Evolutionary conservation across 139 green algal species (phyloP).

Genomic region (Axilococcus clingmanii): DNA sequence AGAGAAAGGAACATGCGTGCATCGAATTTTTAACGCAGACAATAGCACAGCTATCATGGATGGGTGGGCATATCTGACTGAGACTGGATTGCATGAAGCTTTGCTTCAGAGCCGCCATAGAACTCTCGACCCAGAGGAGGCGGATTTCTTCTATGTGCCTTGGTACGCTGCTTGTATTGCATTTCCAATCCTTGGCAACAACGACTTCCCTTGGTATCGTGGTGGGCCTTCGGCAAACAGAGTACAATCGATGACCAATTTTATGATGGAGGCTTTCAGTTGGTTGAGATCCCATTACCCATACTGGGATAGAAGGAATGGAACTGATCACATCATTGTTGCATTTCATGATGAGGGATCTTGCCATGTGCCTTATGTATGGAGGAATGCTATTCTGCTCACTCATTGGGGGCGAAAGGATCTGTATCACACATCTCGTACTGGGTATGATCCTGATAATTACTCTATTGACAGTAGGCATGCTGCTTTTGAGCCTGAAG

Average conservation of each 20-base stretch:
- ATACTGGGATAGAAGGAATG: slow-evolving; percentile 45
- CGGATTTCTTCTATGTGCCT: slow-evolving; percentile 52
- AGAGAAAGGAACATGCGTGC: slow-evolving; percentile 2
- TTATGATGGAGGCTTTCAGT: slow-evolving; percentile 17
- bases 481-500: slow-evolving; percentile 14
- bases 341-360: slow-evolving; percentile 36
- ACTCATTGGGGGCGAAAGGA: slow-evolving; percentile 36
- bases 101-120: slow-evolving; percentile 38
- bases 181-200: slow-evolving; percentile 29
- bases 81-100: slow-evolving; percentile 47
- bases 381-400: slow-evolving; percentile 30
- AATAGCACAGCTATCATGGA: slow-evolving; percentile 13
- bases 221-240: background rate
- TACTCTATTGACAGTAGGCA: slow-evolving; percentile 10
- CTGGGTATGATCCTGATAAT: slow-evolving; percentile 8
- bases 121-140: slow-evolving; percentile 43
- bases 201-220: slow-evolving; percentile 24
- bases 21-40: background rate
- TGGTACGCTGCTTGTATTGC: slow-evolving; percentile 36
- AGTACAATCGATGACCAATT: slow-evolving; percentile 3
- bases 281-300: slow-evolving; percentile 30
- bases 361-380: slow-evolving; percentile 34
- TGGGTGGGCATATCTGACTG: slow-evolving; percentile 17
- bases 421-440: slow-evolving; percentile 1
- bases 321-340: slow-evolving; percentile 49